Evolutionary conservation across 2,329 filamentous ascomycete species (phyloP).

Genomic region (Elsinoe australis): DNA sequence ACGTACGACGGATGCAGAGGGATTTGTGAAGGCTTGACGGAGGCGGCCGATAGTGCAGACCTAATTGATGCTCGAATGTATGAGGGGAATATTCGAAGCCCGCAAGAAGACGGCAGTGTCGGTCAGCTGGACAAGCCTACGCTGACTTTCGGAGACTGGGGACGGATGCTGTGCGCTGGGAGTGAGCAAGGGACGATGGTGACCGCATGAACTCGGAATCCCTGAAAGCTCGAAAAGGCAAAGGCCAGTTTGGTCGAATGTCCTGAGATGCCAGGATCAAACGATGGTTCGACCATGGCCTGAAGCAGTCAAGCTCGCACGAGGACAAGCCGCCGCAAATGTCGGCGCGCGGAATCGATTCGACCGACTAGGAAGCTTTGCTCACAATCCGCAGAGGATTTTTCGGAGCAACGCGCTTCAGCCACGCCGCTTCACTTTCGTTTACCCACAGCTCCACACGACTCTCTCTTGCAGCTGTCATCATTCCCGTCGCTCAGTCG

Average conservation of each 20-base stretch:
- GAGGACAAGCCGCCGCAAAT: too few relatives aligned
- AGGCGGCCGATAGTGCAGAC: background rate
- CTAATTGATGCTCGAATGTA: constrained; percentile 1
- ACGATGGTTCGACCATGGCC: too few relatives aligned
- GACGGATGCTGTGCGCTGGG: too few relatives aligned
- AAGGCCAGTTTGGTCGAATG: background rate
- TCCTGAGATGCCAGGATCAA: too few relatives aligned
- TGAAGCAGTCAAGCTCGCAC: too few relatives aligned
- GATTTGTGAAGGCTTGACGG: constrained; percentile 7
- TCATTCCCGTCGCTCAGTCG: constrained; percentile 6
- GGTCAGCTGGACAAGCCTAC: constrained; percentile 12
- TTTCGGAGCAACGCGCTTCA: constrained; percentile 12
- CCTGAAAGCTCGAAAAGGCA: background rate
- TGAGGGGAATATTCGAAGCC: background rate
- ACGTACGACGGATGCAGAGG: background rate
- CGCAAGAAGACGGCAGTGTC: constrained; percentile 4
- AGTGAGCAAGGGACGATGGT: background rate
- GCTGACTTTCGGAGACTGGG: background rate
- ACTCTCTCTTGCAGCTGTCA: constrained; percentile 7
- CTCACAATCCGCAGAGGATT: background rate
- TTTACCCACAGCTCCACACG: constrained; percentile 13
- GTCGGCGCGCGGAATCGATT: too few relatives aligned
- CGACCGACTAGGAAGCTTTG: too few relatives aligned
- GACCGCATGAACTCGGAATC: background rate
- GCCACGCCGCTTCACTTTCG: constrained; percentile 8